Evolutionary conservation across 179 eudicot genomes (phyloP).

Genomic region (Heliamphora pulchella): DNA sequence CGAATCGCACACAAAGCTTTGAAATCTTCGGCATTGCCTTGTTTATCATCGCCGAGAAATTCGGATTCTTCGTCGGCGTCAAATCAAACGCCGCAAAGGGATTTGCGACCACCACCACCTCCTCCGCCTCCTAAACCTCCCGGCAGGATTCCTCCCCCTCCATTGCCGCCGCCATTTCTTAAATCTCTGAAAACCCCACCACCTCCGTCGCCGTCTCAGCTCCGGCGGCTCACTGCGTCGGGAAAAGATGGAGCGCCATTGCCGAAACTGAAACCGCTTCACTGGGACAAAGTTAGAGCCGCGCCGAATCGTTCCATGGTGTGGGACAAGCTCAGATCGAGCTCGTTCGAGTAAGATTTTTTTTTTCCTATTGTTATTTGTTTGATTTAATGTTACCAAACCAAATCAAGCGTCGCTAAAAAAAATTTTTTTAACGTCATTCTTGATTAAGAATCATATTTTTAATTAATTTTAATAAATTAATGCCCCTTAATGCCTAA

Average conservation of each 20-base stretch:
- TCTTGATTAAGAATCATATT: too few species aligned
- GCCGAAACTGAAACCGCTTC: slow-evolving; percentile 95
- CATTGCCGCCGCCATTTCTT: slow-evolving; percentile 44
- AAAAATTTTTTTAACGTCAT: too few species aligned
- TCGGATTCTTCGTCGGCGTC: slow-evolving; percentile 24
- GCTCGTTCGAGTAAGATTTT: slow-evolving; percentile 80
- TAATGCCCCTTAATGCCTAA: too few species aligned
- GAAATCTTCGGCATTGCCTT: slow-evolving; percentile 16
- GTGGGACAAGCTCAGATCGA: slow-evolving; percentile 84
- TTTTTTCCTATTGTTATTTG: background rate
- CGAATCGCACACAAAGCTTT: background rate
- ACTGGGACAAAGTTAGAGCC: slow-evolving; percentile 98
- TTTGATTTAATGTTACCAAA: too few species aligned
- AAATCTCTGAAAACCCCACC: slow-evolving; percentile 40
- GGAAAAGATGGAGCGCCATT: slow-evolving; percentile 82
- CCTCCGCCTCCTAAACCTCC: slow-evolving; percentile 24
- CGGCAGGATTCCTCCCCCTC: slow-evolving; percentile 54
- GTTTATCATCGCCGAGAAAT: slow-evolving; percentile 15
- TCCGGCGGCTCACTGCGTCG: slow-evolving; percentile 25
- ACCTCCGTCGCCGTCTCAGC: slow-evolving; percentile 53
- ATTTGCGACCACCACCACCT: slow-evolving; percentile 18
- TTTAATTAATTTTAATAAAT: too few species aligned
- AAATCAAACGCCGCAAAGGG: slow-evolving; percentile 15
- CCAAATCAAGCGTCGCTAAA: too few species aligned
- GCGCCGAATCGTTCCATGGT: slow-evolving; percentile 77